Conservation (phyloP, 2,329 filamentous ascomycete species). For the Fusarium clavum region DNA sequence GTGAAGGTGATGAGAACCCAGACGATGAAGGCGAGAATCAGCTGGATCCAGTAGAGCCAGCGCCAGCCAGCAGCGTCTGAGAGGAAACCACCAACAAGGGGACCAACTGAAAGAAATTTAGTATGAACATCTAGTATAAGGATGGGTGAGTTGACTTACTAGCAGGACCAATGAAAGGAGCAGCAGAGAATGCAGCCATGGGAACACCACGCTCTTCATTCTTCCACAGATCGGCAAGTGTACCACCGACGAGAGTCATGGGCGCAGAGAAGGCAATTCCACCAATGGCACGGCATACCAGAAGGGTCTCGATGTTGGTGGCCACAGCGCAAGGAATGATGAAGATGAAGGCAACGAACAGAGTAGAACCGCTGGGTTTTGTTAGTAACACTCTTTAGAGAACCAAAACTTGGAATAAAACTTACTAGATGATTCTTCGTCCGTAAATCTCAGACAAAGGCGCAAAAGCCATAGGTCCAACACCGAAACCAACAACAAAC, state of each 20-base stretch:
- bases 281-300: constrained; percentile 81
- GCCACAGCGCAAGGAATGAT: constrained; percentile 83
- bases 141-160: constrained; percentile 52
- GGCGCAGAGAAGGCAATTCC: constrained; percentile 87
- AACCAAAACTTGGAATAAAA: neutral
- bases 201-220: constrained; percentile 87
- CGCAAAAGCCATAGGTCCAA: constrained; percentile 84
- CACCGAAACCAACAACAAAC: constrained; percentile 84
- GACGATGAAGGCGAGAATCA: constrained; percentile 77
- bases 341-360: constrained; percentile 79
- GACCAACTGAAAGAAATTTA: constrained; percentile 65
- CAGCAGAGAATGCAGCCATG: constrained; percentile 87
- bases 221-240: constrained; percentile 84
- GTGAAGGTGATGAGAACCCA: constrained; percentile 86
- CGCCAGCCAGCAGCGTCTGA: constrained; percentile 78
- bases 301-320: constrained; percentile 79
- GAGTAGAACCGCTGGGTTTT: constrained; percentile 62
- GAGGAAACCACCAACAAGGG: constrained; percentile 81
- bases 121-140: neutral
- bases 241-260: constrained; percentile 88
- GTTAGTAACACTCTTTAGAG: neutral
- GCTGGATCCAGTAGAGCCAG: constrained; percentile 89
- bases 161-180: constrained; percentile 84
- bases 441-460: constrained; percentile 82
- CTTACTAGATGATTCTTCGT: constrained; percentile 75